Evolutionary conservation across 2,329 filamentous ascomycete genomes (phyloP).

Genomic region (Neonectria coccinea): DNA sequence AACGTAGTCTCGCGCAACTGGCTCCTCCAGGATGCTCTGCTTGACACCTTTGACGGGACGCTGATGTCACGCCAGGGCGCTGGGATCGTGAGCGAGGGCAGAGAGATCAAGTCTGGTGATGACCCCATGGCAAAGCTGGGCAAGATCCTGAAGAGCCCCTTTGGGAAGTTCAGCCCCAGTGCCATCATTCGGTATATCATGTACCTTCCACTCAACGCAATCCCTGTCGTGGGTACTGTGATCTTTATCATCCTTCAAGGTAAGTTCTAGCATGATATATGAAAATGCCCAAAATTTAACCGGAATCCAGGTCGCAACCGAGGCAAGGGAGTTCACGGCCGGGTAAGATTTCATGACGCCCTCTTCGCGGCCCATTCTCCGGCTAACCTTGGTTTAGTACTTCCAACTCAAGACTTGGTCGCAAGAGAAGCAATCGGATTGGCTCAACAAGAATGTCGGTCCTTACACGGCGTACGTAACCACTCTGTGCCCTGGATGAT

Average conservation of each 20-base stretch:
- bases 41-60: conserved; percentile 90
- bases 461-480: conserved; percentile 82
- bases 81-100: conserved; percentile 77
- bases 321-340: conserved; percentile 63
- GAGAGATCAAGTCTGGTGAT: conserved; percentile 74
- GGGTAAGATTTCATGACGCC: conserved; percentile 57
- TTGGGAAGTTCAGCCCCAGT: conserved; percentile 67
- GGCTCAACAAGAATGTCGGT: conserved; percentile 76
- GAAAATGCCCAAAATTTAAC: not conserved
- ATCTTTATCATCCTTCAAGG: conserved; percentile 85
- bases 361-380: not conserved
- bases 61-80: conserved; percentile 64
- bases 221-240: conserved; percentile 86
- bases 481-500: conserved; percentile 5
- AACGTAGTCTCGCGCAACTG: conserved; percentile 73
- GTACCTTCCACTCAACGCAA: conserved; percentile 92
- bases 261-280: conserved; percentile 36
- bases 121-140: conserved; percentile 69
- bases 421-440: conserved; percentile 71
- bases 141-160: conserved; percentile 68
- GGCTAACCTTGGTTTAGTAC: conserved; percentile 66
- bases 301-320: conserved; percentile 57
- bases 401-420: conserved; percentile 93
- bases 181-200: conserved; percentile 83
- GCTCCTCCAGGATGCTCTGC: conserved; percentile 82